A percentile compares a stretch with the other conserved stretches of the same genome.
Evolutionary conservation across 768 basidiomycete genomes (phyloP).

Genomic region (Tylopilus sp.): DNA sequence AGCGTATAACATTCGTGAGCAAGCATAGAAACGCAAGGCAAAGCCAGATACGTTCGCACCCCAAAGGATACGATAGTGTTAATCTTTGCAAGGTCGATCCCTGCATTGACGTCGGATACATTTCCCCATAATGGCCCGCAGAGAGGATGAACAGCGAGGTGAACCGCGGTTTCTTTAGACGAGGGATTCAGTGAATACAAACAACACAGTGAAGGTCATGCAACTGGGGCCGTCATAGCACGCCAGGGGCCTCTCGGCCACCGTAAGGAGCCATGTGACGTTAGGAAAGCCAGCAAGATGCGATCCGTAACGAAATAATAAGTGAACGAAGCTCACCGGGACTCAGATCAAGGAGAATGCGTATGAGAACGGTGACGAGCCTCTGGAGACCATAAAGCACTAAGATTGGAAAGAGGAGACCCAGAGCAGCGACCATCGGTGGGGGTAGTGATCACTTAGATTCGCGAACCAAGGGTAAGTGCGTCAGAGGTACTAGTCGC

Average conservation of each 20-base stretch:
- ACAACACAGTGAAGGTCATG: no score
- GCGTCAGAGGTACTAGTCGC: background rate
- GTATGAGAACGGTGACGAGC: conserved; percentile 7
- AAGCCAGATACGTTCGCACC: conserved; percentile 25
- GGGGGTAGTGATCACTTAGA: no score
- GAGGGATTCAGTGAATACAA: background rate
- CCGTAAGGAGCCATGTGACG: no score
- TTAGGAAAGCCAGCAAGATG: background rate
- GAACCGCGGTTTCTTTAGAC: conserved; percentile 23
- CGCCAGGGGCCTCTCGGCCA: no score
- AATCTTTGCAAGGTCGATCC: conserved; percentile 34
- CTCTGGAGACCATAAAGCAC: conserved; percentile 17
- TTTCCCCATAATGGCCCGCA: conserved; percentile 42
- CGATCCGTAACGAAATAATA: background rate
- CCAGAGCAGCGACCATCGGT: conserved; percentile 27
- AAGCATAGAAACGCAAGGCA: background rate
- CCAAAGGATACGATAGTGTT: conserved; percentile 54
- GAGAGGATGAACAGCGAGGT: conserved; percentile 43
- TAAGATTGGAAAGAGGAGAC: conserved; percentile 20
- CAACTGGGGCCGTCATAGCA: no score
- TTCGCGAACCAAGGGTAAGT: no score
- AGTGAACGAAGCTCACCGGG: conserved; percentile 11
- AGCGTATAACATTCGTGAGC: background rate
- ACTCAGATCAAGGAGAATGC: background rate
- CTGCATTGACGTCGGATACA: conserved; percentile 47